phyloP scores from a whole-genome alignment of 164 flowering plant species.

The Nymphaea colorata region DNA sequence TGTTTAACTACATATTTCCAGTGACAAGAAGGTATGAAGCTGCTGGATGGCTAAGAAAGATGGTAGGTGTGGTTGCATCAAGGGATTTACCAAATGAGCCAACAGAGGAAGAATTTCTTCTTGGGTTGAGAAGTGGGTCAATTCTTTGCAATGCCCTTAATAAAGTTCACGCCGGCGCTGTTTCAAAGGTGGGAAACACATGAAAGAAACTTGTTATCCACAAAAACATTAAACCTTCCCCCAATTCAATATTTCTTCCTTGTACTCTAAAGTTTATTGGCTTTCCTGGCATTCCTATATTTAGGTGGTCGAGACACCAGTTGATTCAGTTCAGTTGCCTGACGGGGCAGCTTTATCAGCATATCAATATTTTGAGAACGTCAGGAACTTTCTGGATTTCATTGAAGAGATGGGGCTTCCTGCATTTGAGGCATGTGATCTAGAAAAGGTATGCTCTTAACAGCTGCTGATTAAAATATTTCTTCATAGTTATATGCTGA shows the following conservation, averaged over 20 bases:
- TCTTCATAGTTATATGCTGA: too few species aligned
- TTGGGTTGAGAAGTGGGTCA: conserved; percentile 73
- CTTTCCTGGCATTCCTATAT: neutral
- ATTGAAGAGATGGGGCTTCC: conserved; percentile 82
- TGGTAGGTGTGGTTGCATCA: conserved; percentile 71
- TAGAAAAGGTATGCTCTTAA: conserved; percentile 57
- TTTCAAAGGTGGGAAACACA: conserved; percentile 46
- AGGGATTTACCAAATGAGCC: conserved; percentile 90
- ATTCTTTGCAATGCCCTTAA: conserved; percentile 78
- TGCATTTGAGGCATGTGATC: conserved; percentile 91
- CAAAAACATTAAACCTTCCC: neutral
- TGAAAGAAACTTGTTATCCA: neutral
- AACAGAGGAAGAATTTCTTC: conserved; percentile 75
- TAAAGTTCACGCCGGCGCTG: conserved; percentile 75
- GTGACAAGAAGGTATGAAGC: conserved; percentile 77
- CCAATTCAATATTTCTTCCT: too few species aligned
- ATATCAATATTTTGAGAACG: conserved; percentile 94
- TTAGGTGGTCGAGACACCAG: conserved; percentile 84
- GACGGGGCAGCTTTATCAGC: conserved; percentile 97
- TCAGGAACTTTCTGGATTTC: conserved; percentile 85
- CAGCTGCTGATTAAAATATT: too few species aligned
- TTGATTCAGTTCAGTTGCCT: conserved; percentile 59
- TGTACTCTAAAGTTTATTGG: too few species aligned
- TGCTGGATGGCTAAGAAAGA: conserved; percentile 73
- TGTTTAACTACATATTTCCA: conserved; percentile 11